Conservation (phyloP, 345 rosid species). For the Eucalyptus cloeziana region DNA sequence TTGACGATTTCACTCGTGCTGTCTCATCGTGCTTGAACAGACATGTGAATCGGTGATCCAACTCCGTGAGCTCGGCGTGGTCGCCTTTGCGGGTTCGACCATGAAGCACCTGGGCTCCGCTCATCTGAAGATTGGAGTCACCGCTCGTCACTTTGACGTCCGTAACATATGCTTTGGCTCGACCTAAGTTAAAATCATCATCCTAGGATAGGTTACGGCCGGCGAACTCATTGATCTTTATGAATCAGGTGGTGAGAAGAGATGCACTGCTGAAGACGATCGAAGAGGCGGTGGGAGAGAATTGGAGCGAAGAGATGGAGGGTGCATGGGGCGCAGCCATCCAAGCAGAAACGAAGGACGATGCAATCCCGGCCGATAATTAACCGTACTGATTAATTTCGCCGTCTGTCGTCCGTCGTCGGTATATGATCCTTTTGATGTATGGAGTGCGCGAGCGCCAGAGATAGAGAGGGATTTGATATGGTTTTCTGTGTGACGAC, state of each 20-base stretch:
- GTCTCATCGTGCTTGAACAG: neutral
- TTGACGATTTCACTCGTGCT: no score
- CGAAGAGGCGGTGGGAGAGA: no score
- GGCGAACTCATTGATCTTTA: neutral
- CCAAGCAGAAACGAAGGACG: conserved; percentile 39
- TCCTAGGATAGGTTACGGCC: neutral
- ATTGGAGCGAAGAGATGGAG: no score
- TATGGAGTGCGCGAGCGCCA: conserved; percentile 16
- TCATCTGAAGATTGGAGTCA: conserved; percentile 38
- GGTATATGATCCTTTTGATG: neutral
- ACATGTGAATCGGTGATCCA: conserved; percentile 45
- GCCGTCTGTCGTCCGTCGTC: accelerated
- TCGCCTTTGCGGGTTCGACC: conserved; percentile 29
- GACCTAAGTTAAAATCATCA: neutral
- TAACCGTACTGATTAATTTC: neutral
- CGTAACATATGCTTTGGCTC: neutral
- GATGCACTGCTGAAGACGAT: no score
- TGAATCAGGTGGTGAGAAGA: no score
- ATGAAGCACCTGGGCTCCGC: conserved; percentile 36
- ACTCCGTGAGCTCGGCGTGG: conserved; percentile 32
- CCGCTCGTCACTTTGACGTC: no score
- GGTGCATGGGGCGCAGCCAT: no score
- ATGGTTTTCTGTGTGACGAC: neutral
- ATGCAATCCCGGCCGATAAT: neutral
- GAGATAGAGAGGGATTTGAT: neutral